These are phyloP conservation scores for Bryum argenteum DNA, from an alignment of 225 moss, liverwort and hornwort genomes.

Conservation along the genomic window DNA sequence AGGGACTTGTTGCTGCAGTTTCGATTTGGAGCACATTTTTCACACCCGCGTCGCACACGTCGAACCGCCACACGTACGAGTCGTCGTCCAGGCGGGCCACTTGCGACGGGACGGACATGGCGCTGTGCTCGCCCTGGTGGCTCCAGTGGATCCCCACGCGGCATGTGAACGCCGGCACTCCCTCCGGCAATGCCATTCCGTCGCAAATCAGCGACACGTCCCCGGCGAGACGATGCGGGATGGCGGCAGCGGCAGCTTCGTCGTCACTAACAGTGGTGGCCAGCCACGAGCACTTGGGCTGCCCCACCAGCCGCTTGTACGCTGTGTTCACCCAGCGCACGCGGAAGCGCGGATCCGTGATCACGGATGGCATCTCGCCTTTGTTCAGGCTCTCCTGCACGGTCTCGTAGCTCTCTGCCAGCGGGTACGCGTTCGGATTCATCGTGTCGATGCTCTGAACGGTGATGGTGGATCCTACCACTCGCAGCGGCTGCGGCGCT, in stretches of 20 bases:
- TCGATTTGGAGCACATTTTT: constrained; percentile 54
- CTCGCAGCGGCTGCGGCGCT: constrained; percentile 55
- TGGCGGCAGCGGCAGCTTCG: background rate
- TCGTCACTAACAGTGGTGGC: constrained; percentile 40
- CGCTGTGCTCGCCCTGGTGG: constrained; percentile 49
- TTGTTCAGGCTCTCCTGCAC: constrained; percentile 54
- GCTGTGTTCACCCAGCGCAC: constrained; percentile 67
- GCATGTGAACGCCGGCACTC: constrained; percentile 46
- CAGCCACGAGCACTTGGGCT: constrained; percentile 67
- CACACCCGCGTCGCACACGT: constrained; percentile 51
- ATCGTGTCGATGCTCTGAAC: constrained; percentile 34
- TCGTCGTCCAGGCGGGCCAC: constrained; percentile 58
- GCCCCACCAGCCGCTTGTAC: constrained; percentile 65
- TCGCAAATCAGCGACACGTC: constrained; percentile 57
- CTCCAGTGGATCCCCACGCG: constrained; percentile 56
- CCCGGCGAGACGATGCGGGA: constrained; percentile 51
- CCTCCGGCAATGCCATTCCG: constrained; percentile 33
- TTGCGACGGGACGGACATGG: constrained; percentile 46
- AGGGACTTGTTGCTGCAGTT: constrained; percentile 34
- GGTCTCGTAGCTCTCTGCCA: constrained; percentile 38
- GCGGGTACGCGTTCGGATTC: constrained; percentile 27
- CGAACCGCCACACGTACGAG: constrained; percentile 59
- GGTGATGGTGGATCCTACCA: constrained; percentile 66
- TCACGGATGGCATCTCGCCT: constrained; percentile 45
- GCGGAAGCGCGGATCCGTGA: constrained; percentile 55